Evolutionary conservation across 108 stramenopile genomes (phyloP), one percentile per base, ranked within the genome.

Genomic region (Skeletonema grethae): DNA sequence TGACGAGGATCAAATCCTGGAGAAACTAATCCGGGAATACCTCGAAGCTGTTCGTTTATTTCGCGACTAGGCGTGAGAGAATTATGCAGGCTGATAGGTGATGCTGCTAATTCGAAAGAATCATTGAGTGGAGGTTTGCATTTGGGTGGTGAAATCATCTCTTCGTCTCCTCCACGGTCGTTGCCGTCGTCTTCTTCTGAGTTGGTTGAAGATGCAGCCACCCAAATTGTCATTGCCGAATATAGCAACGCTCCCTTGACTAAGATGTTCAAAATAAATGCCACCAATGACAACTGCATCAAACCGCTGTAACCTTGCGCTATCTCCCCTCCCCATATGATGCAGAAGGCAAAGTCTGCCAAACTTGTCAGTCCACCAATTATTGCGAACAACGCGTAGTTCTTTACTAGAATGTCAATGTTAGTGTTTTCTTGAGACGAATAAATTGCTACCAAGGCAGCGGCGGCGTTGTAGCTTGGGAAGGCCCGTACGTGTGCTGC

Each of bases 321-420:
- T 16, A 76, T 76, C 67, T 76, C 75, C 7, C 68, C 61, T 35
- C 62, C 67, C 61, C 75, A 69, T 57, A 69, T 31, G 8, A 48
- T 39, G 41, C 67, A 76, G 39, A 76, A 76, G 18, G 34, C 12
- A 57, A 76, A 45, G 32, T 69, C 67, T n/a, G 75, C 61, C 58
- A 68, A 24, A 3, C 50, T 43, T 39, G 75, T 67, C 46, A 76
- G 53, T 18, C 7, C 32, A n/a, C 67, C 67, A 12, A 76, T 57
- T 8, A 69, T 45, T 63, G 35, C 61, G 10, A 34, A 69, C 16
- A 58, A 1, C 24, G 61, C 31, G n/a, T 58, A 58, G 35, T 59
- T 46, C 32, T 32, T 62, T 3, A 76, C 11, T 7, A 76, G 60
- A 1, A 58, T 57, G 20, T 63, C 75, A 3, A 16, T 0, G 7